Conservation (phyloP, 108 stramenopile species). For the Mediolabrus comicus region DNA sequence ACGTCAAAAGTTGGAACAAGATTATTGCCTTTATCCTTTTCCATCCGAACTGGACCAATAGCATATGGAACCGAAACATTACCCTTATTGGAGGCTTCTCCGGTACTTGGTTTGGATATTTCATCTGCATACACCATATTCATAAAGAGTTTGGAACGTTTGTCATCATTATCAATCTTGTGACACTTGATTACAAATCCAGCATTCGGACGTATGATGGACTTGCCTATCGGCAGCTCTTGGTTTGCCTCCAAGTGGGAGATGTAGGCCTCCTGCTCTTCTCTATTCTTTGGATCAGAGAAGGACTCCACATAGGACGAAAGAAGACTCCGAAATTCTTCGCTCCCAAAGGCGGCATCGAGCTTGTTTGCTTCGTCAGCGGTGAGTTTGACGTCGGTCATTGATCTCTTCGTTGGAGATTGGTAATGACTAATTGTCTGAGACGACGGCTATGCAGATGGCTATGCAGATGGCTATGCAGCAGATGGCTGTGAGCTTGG, state of each 20-base stretch:
- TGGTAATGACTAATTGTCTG: too few species aligned
- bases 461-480: too few species aligned
- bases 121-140: conserved; percentile 52
- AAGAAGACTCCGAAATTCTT: conserved; percentile 56
- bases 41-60: conserved; percentile 61
- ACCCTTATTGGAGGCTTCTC: background rate
- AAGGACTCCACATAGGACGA: conserved; percentile 62
- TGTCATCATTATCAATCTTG: conserved; percentile 9
- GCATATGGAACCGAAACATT: conserved; percentile 58
- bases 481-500: too few species aligned
- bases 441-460: too few species aligned
- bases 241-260: conserved; percentile 42
- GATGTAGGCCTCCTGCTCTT: conserved; percentile 64
- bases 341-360: conserved; percentile 51
- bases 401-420: too few species aligned
- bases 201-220: conserved; percentile 39
- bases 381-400: conserved; percentile 29
- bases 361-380: conserved; percentile 31
- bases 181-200: conserved; percentile 60
- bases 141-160: conserved; percentile 45
- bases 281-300: conserved; percentile 56
- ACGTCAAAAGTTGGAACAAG: conserved; percentile 39
- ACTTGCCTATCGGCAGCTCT: conserved; percentile 54
- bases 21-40: conserved; percentile 46
- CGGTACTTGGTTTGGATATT: conserved; percentile 27